Evolutionary conservation across 202 grass and related monocot genomes (phyloP).

Genomic region (Miscanthus sacchariflorus): DNA sequence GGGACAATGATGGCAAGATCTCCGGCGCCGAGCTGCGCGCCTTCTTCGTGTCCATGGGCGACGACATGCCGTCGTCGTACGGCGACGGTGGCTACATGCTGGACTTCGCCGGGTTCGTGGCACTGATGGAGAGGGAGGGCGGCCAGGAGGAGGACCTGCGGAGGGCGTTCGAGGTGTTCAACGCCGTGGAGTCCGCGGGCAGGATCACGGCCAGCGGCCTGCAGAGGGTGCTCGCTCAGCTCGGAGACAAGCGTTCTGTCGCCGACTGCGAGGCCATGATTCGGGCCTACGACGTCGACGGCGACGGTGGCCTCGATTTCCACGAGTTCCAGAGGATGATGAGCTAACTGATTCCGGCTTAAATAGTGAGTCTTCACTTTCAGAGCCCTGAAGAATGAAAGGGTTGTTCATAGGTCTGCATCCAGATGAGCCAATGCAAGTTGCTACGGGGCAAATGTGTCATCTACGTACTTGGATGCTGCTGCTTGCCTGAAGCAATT

Average conservation of each 20-base stretch:
- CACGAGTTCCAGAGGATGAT: conserved; percentile 94
- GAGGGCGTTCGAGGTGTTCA: conserved; percentile 91
- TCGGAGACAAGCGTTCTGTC: conserved; percentile 81
- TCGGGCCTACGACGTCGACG: conserved; percentile 82
- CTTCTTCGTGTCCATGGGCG: conserved; percentile 80
- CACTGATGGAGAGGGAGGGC: conserved; percentile 77
- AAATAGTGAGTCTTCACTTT: not conserved
- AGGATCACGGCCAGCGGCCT: conserved; percentile 82
- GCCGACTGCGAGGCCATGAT: conserved; percentile 90
- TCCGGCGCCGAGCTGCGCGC: conserved; percentile 72
- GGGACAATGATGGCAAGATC: conserved; percentile 84
- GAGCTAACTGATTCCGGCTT: conserved; percentile 57
- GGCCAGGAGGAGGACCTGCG: conserved; percentile 75
- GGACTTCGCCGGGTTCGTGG: conserved; percentile 84
- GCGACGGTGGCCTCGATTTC: conserved; percentile 92
- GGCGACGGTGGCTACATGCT: conserved; percentile 56
- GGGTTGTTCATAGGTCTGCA: conserved; percentile 58
- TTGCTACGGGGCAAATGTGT: conserved; percentile 14
- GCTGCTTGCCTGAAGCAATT: conserved; percentile 29
- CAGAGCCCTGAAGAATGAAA: conserved; percentile 3
- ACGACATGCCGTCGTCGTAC: conserved; percentile 58
- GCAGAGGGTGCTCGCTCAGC: conserved; percentile 76
- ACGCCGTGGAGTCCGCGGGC: conserved; percentile 77
- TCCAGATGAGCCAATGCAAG: conserved; percentile 54
- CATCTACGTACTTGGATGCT: not conserved